Percentiles rank a stretch among this genome's conserved stretches.
Evolutionary conservation across 176 grass and related monocot species (phyloP).

Genomic region (Juncus effusus): DNA sequence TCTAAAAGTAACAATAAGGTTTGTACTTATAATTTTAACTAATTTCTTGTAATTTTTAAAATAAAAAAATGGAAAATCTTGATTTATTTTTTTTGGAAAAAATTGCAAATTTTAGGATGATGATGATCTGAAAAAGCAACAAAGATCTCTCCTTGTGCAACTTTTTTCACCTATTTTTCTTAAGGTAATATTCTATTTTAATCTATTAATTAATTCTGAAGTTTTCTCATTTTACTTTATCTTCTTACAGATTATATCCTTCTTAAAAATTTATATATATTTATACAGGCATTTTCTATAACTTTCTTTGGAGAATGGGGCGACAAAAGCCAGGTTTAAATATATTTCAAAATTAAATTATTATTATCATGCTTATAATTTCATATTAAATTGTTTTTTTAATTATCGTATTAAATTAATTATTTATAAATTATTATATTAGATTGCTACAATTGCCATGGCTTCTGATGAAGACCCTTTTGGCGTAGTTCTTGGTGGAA

Average conservation of each 20-base stretch:
- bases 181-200: slow-evolving; percentile 53
- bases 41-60: background rate
- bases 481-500: slow-evolving; percentile 89
- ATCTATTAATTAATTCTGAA: background rate
- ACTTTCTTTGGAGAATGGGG: slow-evolving; percentile 99
- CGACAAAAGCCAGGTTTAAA: slow-evolving; percentile 94
- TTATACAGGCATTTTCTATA: slow-evolving; percentile 86
- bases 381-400: slow-evolving; percentile 16
- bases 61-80: background rate
- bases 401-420: background rate
- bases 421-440: too few relatives aligned
- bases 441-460: slow-evolving; percentile 99
- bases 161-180: slow-evolving; percentile 97
- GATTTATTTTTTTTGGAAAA: too few relatives aligned
- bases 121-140: slow-evolving; percentile 77
- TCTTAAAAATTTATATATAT: background rate
- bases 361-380: background rate
- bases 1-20: slow-evolving; percentile 73
- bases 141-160: slow-evolving; percentile 72
- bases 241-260: too few relatives aligned
- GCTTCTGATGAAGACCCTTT: slow-evolving; percentile 89
- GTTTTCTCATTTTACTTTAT: too few relatives aligned
- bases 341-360: slow-evolving; percentile 9
- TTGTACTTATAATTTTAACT: slow-evolving; percentile 6
- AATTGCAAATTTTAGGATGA: slow-evolving; percentile 38